Conservation (phyloP, 2,329 filamentous ascomycete genomes). For the Botrytis medusae region DNA sequence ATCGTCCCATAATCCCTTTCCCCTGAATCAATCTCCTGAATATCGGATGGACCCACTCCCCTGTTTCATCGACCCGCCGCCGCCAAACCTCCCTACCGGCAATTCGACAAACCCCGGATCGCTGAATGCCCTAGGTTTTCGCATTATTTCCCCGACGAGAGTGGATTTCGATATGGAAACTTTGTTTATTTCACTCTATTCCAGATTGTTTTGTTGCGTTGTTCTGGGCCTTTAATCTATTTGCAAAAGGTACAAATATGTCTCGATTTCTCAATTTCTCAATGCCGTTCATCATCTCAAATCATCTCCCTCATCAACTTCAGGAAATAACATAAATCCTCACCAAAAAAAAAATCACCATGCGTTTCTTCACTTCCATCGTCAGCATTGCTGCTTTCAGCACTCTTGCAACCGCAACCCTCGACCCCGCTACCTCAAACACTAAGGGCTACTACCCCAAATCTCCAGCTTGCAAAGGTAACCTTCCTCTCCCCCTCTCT, state of each 20-base stretch:
- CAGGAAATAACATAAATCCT: neutral
- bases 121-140: neutral
- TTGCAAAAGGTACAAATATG: slow-evolving; percentile 1
- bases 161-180: neutral
- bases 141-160: neutral
- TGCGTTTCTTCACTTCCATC: slow-evolving; percentile 15
- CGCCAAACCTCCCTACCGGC: neutral
- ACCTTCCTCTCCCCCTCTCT: no score
- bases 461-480: neutral
- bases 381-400: slow-evolving; percentile 8
- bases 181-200: neutral
- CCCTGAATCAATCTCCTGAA: neutral
- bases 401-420: slow-evolving; percentile 13
- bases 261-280: neutral
- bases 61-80: neutral
- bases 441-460: slow-evolving; percentile 3
- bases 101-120: slow-evolving; percentile 1
- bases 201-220: neutral
- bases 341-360: neutral
- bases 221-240: neutral
- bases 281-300: neutral
- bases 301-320: neutral
- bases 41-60: neutral
- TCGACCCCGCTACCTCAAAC: slow-evolving; percentile 10
- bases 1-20: neutral